Conservation (phyloP, 2,329 filamentous ascomycete genomes). For the Calonectria fujianensis region DNA sequence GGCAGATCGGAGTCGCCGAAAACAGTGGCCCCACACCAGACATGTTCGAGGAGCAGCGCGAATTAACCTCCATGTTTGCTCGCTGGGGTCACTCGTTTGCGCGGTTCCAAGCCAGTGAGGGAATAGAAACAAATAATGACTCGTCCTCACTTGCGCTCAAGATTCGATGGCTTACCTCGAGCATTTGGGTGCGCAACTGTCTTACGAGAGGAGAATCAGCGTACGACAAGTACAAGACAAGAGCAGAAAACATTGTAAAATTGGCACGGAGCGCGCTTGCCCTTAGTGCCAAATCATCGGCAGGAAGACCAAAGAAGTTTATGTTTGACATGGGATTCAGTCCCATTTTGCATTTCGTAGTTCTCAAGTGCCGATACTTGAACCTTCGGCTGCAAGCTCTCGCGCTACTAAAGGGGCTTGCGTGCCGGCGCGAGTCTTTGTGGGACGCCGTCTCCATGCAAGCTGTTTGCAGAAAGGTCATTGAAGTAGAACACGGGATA, state of each 20-base stretch:
- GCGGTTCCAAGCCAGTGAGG: conserved; percentile 29
- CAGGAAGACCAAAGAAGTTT: conserved; percentile 57
- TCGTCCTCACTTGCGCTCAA: conserved; percentile 50
- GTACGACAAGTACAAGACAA: conserved; percentile 58
- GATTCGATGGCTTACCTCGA: conserved; percentile 58
- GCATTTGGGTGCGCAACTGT: conserved; percentile 59
- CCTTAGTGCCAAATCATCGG: not conserved
- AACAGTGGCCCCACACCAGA: conserved; percentile 37
- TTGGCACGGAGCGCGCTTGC: conserved; percentile 47
- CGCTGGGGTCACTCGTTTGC: conserved; percentile 57
- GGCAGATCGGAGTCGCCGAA: conserved; percentile 37
- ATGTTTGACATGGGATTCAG: conserved; percentile 64
- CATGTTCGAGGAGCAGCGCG: conserved; percentile 50
- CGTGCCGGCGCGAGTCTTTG: conserved; percentile 58
- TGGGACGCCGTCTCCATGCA: conserved; percentile 61
- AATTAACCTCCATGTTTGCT: conserved; percentile 49
- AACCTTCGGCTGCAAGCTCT: conserved; percentile 59
- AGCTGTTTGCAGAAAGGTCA: conserved; percentile 55
- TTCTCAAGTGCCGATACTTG: conserved; percentile 63
- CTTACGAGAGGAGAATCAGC: conserved; percentile 57
- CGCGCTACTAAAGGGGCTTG: conserved; percentile 56
- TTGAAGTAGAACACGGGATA: conserved; percentile 64
- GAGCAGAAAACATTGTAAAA: conserved; percentile 58
- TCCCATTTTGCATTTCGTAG: conserved; percentile 62
- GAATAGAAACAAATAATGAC: conserved; percentile 27